These are phyloP conservation scores for Aquanectria penicillioides DNA, from an alignment of 2,329 filamentous ascomycete genomes.

Conservation along the genomic window DNA sequence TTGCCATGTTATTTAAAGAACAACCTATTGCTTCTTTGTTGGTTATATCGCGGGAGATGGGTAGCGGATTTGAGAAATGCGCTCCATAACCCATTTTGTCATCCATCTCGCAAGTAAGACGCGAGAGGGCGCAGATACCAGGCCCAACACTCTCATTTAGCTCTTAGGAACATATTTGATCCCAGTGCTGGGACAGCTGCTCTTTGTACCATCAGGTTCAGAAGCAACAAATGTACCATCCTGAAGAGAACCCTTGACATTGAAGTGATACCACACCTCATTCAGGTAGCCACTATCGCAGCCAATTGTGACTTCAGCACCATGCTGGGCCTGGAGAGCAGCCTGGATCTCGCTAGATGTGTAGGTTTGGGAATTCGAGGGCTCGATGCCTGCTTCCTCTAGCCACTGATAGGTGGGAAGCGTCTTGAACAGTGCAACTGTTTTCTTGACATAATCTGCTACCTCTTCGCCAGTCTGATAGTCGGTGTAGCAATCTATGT, in stretches of 20 bases:
- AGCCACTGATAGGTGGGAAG: slow-evolving; percentile 73
- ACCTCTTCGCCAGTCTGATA: slow-evolving; percentile 73
- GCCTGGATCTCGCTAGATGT: slow-evolving; percentile 66
- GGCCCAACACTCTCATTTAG: neutral
- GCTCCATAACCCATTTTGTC: no score
- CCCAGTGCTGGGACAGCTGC: slow-evolving; percentile 62
- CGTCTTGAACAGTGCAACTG: slow-evolving; percentile 72
- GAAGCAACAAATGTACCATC: slow-evolving; percentile 68
- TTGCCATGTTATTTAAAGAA: no score
- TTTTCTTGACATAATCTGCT: slow-evolving; percentile 74
- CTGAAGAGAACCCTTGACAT: slow-evolving; percentile 67
- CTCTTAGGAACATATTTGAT: slow-evolving; percentile 44
- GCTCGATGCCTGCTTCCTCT: slow-evolving; percentile 67
- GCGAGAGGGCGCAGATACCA: no score
- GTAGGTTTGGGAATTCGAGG: slow-evolving; percentile 66
- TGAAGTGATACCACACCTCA: slow-evolving; percentile 72
- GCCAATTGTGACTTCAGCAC: slow-evolving; percentile 66
- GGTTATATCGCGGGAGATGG: no score
- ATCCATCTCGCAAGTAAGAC: no score
- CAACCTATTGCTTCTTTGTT: no score
- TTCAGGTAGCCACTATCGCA: slow-evolving; percentile 60
- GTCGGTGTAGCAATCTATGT: slow-evolving; percentile 71
- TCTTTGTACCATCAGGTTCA: slow-evolving; percentile 63
- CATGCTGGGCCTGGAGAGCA: slow-evolving; percentile 64
- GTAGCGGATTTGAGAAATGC: no score